phyloP scores from a whole-genome alignment of 1,284 basidiomycete species.

The Ceratobasidium sp. region DNA sequence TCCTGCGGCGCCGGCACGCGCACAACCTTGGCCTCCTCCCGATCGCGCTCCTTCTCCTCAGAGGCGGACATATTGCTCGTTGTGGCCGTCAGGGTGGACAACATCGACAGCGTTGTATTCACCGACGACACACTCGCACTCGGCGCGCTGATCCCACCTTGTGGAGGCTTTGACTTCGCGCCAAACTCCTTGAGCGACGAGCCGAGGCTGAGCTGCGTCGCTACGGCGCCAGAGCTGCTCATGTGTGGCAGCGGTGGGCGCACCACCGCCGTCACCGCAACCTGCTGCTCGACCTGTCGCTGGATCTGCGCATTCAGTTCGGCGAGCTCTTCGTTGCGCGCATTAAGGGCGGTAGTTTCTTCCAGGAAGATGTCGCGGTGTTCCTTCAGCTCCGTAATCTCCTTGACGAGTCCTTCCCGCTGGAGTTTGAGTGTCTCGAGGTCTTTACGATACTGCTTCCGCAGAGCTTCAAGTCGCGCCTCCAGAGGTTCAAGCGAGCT shows the following conservation, averaged over 20 bases:
- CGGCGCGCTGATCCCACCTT: background rate
- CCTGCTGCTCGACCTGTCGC: constrained; percentile 67
- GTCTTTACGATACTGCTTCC: constrained; percentile 85
- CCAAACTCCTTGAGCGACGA: constrained; percentile 41
- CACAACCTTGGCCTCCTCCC: constrained; percentile 23
- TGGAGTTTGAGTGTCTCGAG: constrained; percentile 83
- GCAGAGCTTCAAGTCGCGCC: constrained; percentile 87
- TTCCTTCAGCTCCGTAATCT: constrained; percentile 86
- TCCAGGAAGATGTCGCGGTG: constrained; percentile 87
- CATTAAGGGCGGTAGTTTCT: constrained; percentile 88
- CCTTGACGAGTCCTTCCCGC: constrained; percentile 77
- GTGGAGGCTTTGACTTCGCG: background rate
- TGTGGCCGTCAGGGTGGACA: constrained; percentile 11
- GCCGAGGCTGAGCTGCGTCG: constrained; percentile 37
- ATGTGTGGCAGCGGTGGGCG: constrained; percentile 10
- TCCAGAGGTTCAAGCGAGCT: constrained; percentile 16
- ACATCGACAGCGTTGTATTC: constrained; percentile 27
- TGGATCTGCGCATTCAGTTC: constrained; percentile 82
- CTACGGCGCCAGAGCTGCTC: constrained; percentile 1
- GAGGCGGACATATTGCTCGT: background rate
- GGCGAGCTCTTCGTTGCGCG: constrained; percentile 89
- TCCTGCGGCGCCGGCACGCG: constrained; percentile 4
- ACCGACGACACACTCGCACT: constrained; percentile 39
- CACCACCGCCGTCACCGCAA: background rate
- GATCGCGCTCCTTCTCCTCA: constrained; percentile 37